Evolutionary conservation across 345 rosid species (phyloP).

Genomic region (Bretschneidera sinensis): DNA sequence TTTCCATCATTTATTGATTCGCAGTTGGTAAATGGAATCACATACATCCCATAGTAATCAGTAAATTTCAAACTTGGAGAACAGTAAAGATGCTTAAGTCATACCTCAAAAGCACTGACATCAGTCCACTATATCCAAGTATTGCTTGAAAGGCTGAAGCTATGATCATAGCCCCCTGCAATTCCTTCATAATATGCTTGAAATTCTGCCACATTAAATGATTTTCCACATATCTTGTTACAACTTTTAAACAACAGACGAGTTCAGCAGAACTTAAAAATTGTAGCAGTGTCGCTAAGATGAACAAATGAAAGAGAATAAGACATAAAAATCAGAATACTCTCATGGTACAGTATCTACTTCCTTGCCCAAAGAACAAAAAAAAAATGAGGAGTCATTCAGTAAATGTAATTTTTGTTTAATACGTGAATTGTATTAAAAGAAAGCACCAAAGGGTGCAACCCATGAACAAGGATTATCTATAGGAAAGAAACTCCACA

Average conservation of each 20-base stretch:
- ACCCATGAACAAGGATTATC: too few species aligned
- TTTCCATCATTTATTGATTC: neutral
- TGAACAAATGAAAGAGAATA: neutral
- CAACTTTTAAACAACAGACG: neutral
- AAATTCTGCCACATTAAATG: slow-evolving; percentile 54
- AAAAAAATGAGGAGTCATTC: too few species aligned
- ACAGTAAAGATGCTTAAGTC: neutral
- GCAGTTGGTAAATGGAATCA: neutral
- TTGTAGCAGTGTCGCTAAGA: neutral
- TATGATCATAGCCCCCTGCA: slow-evolving; percentile 85
- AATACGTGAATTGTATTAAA: too few species aligned
- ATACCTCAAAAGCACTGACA: slow-evolving; percentile 67
- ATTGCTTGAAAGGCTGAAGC: slow-evolving; percentile 85
- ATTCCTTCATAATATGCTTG: slow-evolving; percentile 92
- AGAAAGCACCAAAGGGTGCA: too few species aligned
- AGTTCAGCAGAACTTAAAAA: neutral
- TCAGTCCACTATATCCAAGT: slow-evolving; percentile 89
- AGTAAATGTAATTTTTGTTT: too few species aligned
- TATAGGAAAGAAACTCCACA: too few species aligned
- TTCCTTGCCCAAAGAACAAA: neutral
- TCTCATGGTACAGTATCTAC: neutral
- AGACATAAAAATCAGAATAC: neutral
- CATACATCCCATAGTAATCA: neutral
- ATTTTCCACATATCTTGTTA: slow-evolving; percentile 5
- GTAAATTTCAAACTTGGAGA: neutral